Evolutionary conservation across 164 flowering plant genomes (phyloP).

Genomic region (Dillenia turbinata): DNA sequence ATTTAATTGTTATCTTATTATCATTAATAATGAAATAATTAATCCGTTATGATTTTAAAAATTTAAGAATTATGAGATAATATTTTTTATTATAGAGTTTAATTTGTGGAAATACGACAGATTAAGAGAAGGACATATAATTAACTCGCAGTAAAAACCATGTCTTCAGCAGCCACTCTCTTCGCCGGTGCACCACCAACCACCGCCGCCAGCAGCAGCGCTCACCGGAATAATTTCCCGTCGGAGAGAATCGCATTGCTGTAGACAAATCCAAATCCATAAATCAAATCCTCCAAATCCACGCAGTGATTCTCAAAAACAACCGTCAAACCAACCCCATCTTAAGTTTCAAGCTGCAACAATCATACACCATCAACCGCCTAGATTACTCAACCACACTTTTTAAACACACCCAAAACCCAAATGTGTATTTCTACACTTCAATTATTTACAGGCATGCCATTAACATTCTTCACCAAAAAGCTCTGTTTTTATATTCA

Average conservation of each 20-base stretch:
- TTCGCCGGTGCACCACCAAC: slow-evolving; percentile 8
- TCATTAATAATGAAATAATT: no score
- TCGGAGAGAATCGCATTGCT: slow-evolving; percentile 29
- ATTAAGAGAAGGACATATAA: no score
- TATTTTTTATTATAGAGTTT: no score
- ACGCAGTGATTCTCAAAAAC: slow-evolving; percentile 62
- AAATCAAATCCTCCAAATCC: slow-evolving; percentile 50
- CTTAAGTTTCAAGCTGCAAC: slow-evolving; percentile 71
- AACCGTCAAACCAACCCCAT: slow-evolving; percentile 40
- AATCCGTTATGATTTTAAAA: no score
- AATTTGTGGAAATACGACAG: no score
- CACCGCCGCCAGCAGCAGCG: neutral
- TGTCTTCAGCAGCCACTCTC: slow-evolving; percentile 8
- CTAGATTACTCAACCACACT: slow-evolving; percentile 43
- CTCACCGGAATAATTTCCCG: slow-evolving; percentile 4
- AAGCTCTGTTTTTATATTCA: slow-evolving; percentile 44
- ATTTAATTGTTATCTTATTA: no score
- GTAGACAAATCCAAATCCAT: slow-evolving; percentile 44
- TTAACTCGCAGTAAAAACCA: neutral
- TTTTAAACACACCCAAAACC: slow-evolving; percentile 33
- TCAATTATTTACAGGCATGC: slow-evolving; percentile 45
- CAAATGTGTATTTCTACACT: slow-evolving; percentile 56
- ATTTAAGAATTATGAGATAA: no score
- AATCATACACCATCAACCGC: slow-evolving; percentile 55
- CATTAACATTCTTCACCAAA: slow-evolving; percentile 18